phyloP scores from a whole-genome alignment of 2,329 filamentous ascomycete species.

The Colletotrichum endophyticum region DNA sequence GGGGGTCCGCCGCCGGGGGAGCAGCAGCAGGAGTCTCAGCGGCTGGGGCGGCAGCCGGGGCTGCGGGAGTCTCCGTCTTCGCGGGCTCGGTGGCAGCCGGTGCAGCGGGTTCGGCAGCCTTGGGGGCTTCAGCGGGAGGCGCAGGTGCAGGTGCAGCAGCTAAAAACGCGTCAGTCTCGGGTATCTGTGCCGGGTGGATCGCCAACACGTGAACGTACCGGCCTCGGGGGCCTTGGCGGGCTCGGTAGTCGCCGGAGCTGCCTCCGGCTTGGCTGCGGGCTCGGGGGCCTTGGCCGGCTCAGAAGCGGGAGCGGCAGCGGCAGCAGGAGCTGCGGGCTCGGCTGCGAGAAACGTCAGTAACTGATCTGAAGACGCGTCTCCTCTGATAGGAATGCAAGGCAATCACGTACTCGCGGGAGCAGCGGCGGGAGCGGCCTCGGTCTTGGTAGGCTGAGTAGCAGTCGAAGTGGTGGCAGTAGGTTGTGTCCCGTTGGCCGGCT shows the following conservation, averaged over 20 bases:
- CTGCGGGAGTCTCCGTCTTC: constrained; percentile 25
- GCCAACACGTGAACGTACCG: neutral
- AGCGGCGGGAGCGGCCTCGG: constrained; percentile 21
- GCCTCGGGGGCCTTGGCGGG: constrained; percentile 21
- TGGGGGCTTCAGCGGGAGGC: constrained; percentile 21
- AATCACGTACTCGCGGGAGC: constrained; percentile 14
- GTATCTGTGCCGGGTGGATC: neutral
- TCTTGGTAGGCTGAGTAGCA: constrained; percentile 32
- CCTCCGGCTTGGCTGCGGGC: constrained; percentile 10
- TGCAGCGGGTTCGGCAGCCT: constrained; percentile 23
- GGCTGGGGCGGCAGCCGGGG: constrained; percentile 26
- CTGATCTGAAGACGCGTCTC: neutral
- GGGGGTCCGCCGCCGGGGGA: neutral
- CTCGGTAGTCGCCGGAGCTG: constrained; percentile 11
- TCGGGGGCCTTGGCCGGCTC: constrained; percentile 21
- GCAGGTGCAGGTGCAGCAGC: constrained; percentile 31
- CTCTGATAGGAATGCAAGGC: neutral
- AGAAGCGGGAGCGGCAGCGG: neutral
- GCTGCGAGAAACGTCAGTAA: neutral
- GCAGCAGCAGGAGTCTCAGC: constrained; percentile 22
- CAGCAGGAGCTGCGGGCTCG: constrained; percentile 19
- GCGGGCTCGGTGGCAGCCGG: constrained; percentile 23
- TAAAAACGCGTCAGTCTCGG: constrained; percentile 13
- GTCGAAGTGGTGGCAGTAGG: constrained; percentile 30
- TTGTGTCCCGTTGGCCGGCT: constrained; percentile 28